Evolutionary conservation across 495 filamentous ascomycete species (phyloP).

Genomic region (Baudoinia panamericana): DNA sequence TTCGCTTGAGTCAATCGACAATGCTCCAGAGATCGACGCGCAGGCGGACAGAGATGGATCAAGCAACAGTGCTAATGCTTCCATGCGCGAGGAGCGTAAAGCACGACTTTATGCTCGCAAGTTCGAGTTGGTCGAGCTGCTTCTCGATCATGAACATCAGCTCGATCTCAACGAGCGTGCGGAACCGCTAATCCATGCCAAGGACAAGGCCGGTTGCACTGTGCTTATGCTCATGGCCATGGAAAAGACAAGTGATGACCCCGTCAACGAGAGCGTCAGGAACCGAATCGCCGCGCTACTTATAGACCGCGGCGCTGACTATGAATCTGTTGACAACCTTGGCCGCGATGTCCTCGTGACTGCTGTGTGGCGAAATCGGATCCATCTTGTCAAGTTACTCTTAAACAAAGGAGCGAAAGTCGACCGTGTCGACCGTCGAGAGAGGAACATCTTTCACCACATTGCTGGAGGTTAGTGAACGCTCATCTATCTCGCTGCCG

Average conservation of each 20-base stretch:
- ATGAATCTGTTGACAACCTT: neutral
- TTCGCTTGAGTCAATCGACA: neutral
- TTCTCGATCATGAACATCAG: neutral
- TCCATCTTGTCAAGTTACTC: neutral
- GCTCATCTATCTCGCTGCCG: no score
- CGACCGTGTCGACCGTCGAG: neutral
- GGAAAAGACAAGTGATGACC: no score
- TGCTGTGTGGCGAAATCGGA: slow-evolving; percentile 1
- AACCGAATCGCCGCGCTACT: neutral
- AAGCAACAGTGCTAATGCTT: no score
- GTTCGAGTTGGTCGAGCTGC: neutral
- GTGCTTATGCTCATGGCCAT: neutral
- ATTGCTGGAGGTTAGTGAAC: no score
- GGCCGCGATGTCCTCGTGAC: neutral
- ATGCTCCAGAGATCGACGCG: no score
- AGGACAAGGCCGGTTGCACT: neutral
- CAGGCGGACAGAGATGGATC: no score
- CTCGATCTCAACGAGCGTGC: no score
- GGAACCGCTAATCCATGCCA: neutral
- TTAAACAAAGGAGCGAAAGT: neutral
- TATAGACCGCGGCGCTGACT: neutral
- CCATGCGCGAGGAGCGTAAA: no score
- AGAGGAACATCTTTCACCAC: neutral
- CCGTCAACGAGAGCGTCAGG: neutral
- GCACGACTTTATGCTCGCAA: no score